Evolutionary conservation across 805 yeast species (phyloP).

Genomic region (Jamesozyma gamospora): DNA sequence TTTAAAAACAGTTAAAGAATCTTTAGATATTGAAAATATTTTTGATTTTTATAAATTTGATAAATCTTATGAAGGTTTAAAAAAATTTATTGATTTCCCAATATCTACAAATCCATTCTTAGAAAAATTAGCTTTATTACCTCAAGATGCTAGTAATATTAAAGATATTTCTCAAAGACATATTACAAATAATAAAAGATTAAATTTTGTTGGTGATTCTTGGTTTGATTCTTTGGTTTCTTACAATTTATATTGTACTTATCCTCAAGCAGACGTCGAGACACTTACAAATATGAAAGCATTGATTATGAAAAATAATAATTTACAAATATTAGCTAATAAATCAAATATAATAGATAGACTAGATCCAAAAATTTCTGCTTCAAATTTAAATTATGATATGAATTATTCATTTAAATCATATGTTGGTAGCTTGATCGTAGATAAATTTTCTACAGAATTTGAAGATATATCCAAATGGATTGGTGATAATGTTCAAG

Average conservation of each 20-base stretch:
- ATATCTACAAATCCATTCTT: conserved; percentile 2
- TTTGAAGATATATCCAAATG: conserved; percentile 11
- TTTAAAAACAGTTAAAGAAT: conserved; percentile 1
- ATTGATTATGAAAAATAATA: conserved; percentile 42
- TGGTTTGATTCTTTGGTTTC: conserved; percentile 57
- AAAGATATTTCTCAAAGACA: conserved; percentile 2
- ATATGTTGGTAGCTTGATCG: conserved; percentile 63
- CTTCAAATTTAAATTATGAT: too few relatives aligned
- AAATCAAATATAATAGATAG: background rate
- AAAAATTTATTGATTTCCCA: conserved; percentile 8
- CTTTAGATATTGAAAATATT: conserved; percentile 2
- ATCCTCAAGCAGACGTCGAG: conserved; percentile 66
- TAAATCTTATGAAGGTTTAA: conserved; percentile 3
- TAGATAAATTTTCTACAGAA: conserved; percentile 36
- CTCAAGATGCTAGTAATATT: background rate
- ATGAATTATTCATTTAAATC: conserved; percentile 41
- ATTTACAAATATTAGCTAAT: conserved; percentile 34
- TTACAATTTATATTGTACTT: conserved; percentile 45
- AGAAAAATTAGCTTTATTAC: conserved; percentile 10
- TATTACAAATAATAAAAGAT: conserved; percentile 46
- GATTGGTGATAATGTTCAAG: background rate
- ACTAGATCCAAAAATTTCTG: background rate
- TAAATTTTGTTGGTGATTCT: conserved; percentile 80
- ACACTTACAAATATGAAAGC: conserved; percentile 55
- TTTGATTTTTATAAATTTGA: conserved; percentile 8